These are phyloP conservation scores for Rhizopus arrhizus DNA, from an alignment of 371 early-diverging fungal species.

Conservation along the genomic window DNA sequence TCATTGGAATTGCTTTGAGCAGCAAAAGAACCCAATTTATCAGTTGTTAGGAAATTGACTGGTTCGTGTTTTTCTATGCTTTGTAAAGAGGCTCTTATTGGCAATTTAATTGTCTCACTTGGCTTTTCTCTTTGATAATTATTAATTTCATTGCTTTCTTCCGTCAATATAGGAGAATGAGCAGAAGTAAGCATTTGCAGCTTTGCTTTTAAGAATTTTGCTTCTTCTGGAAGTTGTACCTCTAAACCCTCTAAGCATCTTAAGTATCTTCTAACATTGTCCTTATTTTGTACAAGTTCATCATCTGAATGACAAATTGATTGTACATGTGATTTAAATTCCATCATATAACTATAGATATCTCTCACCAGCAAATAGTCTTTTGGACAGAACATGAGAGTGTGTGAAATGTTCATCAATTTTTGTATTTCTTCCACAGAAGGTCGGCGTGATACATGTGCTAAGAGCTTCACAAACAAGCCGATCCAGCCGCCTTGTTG, in stretches of 20 bases:
- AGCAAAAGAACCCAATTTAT: background rate
- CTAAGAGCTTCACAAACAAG: slow-evolving; percentile 44
- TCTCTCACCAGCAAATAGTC: slow-evolving; percentile 56
- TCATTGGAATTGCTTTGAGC: background rate
- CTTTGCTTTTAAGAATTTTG: slow-evolving; percentile 48
- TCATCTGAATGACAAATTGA: slow-evolving; percentile 46
- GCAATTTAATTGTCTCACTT: background rate
- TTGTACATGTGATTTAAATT: slow-evolving; percentile 38
- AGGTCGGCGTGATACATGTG: slow-evolving; percentile 37
- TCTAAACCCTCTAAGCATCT: slow-evolving; percentile 65
- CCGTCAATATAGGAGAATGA: background rate
- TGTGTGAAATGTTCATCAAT: slow-evolving; percentile 45
- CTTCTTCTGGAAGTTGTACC: slow-evolving; percentile 49
- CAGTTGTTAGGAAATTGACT: too few relatives aligned
- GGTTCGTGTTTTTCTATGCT: too few relatives aligned
- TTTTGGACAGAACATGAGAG: slow-evolving; percentile 57
- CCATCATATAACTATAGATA: slow-evolving; percentile 43
- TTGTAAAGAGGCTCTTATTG: too few relatives aligned
- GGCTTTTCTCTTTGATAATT: background rate
- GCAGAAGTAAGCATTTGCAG: slow-evolving; percentile 40
- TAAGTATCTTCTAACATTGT: slow-evolving; percentile 51
- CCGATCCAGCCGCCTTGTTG: slow-evolving; percentile 85
- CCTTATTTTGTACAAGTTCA: slow-evolving; percentile 25
- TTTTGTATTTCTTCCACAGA: slow-evolving; percentile 48
- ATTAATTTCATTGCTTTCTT: background rate